phyloP scores from a whole-genome alignment of 2,329 filamentous ascomycete genomes.

The Aspergillus candidus region DNA sequence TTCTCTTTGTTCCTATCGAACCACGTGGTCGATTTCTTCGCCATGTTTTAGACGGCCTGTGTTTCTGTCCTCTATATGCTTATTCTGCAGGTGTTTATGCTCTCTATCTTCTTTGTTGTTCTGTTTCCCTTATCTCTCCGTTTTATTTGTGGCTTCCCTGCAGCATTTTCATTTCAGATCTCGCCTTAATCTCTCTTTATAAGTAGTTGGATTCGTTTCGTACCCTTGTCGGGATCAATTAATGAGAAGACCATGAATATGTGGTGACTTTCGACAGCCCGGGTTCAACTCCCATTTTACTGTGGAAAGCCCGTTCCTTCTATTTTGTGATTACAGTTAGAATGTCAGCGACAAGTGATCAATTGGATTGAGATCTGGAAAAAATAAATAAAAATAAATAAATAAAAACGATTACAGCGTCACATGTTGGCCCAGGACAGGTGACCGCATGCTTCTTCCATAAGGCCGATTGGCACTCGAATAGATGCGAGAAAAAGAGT shows the following conservation, averaged over 20 bases:
- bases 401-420: no score
- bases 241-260: slow-evolving; percentile 31
- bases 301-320: neutral
- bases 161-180: slow-evolving; percentile 15
- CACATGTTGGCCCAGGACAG: no score
- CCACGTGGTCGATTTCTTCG: slow-evolving; percentile 17
- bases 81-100: slow-evolving; percentile 19
- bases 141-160: slow-evolving; percentile 10
- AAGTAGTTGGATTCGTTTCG: slow-evolving; percentile 29
- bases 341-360: no score
- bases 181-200: slow-evolving; percentile 18
- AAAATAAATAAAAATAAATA: no score
- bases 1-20: no score
- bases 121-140: slow-evolving; percentile 13
- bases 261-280: slow-evolving; percentile 3
- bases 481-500: no score
- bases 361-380: no score
- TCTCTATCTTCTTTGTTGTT: slow-evolving; percentile 14
- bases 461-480: no score
- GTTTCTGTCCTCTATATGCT: slow-evolving; percentile 25
- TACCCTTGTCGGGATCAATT: slow-evolving; percentile 28
- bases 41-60: slow-evolving; percentile 30
- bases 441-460: no score
- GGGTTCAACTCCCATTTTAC: no score
- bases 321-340: neutral